Evolutionary conservation across 2,329 filamentous ascomycete species (phyloP).

Genomic region (Sporothrix phasma): DNA sequence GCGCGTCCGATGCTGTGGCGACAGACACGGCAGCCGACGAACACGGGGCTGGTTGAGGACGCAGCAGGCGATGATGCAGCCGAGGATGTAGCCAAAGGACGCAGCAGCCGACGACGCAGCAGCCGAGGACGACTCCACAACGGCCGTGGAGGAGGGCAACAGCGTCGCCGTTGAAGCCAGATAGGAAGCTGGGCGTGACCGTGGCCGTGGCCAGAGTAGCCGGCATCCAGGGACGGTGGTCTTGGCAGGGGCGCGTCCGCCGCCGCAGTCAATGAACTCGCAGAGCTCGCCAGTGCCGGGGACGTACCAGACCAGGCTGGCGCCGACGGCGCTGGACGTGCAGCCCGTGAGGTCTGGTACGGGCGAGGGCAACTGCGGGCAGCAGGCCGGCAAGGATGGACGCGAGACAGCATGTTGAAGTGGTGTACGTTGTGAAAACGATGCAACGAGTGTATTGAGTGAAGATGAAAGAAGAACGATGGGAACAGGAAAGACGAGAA

Average conservation of each 20-base stretch:
- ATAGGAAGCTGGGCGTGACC: constrained; percentile 42
- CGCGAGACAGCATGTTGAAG: neutral
- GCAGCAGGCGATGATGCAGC: neutral
- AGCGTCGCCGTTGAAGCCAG: constrained; percentile 23
- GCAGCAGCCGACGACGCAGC: neutral
- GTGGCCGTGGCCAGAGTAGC: constrained; percentile 46
- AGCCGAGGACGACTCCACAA: neutral
- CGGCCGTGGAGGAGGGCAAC: constrained; percentile 4
- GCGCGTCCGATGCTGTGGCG: neutral
- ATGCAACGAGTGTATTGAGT: neutral
- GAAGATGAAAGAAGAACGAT: neutral
- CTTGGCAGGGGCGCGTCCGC: constrained; percentile 55
- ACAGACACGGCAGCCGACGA: neutral
- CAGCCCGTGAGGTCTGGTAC: constrained; percentile 39
- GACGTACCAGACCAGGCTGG: constrained; percentile 48
- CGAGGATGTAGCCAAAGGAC: neutral
- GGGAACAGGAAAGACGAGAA: neutral
- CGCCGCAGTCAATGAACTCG: constrained; percentile 55
- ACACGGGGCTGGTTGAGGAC: no score
- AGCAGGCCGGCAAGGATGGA: constrained; percentile 12
- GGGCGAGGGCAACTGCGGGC: constrained; percentile 25
- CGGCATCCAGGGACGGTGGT: constrained; percentile 54
- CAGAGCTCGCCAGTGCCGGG: constrained; percentile 56
- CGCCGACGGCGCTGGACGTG: constrained; percentile 32
- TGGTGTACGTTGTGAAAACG: neutral